Conservation (phyloP, 495 filamentous ascomycete genomes). For the Neurospora intermedia region DNA sequence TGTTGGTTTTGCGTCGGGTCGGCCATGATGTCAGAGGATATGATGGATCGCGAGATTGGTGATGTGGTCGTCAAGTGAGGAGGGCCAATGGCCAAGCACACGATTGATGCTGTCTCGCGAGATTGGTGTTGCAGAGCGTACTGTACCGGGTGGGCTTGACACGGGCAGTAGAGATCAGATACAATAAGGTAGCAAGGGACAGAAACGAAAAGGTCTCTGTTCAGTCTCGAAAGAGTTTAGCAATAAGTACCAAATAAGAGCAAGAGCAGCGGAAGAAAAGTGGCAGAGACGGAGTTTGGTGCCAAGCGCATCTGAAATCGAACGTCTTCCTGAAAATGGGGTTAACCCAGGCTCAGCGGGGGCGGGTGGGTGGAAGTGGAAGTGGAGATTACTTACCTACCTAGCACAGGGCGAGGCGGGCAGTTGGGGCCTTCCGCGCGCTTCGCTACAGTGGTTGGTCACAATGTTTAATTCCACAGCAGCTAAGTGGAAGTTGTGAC, state of each 20-base stretch:
- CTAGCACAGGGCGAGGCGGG: background rate
- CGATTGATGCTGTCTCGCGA: too few species aligned
- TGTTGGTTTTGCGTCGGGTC: conserved; percentile 21
- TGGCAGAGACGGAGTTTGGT: background rate
- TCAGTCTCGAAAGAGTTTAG: background rate
- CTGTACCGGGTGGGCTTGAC: background rate
- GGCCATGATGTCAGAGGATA: conserved; percentile 23
- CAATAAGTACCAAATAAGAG: background rate
- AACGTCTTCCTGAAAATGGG: background rate
- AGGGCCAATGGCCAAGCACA: background rate
- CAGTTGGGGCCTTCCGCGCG: background rate
- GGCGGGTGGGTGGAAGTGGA: background rate
- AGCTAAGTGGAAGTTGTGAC: background rate
- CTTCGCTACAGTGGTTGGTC: background rate
- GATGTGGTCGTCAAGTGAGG: conserved; percentile 1
- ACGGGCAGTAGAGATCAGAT: background rate
- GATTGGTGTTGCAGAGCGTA: background rate
- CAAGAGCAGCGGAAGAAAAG: background rate
- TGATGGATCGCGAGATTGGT: background rate
- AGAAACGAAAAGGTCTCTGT: background rate
- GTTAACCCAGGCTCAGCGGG: background rate
- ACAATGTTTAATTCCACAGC: background rate
- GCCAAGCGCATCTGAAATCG: background rate
- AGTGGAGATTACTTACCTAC: background rate
- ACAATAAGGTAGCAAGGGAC: background rate